Evolutionary conservation across 805 yeast species (phyloP), one percentile per base, ranked within the genome.

Genomic region (Kazachstania viticola): DNA sequence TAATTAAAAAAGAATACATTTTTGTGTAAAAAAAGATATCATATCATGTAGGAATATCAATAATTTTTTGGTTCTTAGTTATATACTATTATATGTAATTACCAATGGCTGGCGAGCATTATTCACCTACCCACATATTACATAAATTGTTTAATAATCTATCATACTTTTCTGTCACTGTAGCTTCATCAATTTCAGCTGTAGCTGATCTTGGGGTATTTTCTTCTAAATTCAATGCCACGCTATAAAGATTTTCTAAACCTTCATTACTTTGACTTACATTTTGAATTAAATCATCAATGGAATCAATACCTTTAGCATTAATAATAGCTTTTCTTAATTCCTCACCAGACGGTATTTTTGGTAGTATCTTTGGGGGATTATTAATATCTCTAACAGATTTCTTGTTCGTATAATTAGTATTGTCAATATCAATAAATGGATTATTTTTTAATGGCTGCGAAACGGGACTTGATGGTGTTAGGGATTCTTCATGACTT

Each of bases 291-390:
- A 79, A 63, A 35, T 78, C 82, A 14, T 67, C 65, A 8, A 79
- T 79, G 17, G 79, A 69, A 38, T 75, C 75, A 33, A 78, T 73
- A 40, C 88, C 88, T 45, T 78, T 79, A 3, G 85, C 84, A 36
- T 73, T 71, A 33, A 79, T 75, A 17, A 80, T 77, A 0, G 70
- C 70, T 21, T 63, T 64, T 33, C 72, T 54, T 14, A 67, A 40
- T 37, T 66, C 70, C 4, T 64, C 59, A 44, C 72, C 73, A 3
- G 70, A 56, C 9, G 69, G 68, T 15, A 62, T 47, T 38, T 56
- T 60, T 3, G 61, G 52, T 16, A 61, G 49, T 21, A 54, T 34
- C 22, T 40, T 46, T 25, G 43, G 35, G 15, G 28, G n/a, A 9
- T 23, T 31, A 21, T 28, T 13, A 16, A 14, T 12, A 17, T 26